A percentile compares a stretch with the other conserved stretches of the same genome.
phyloP scores from a whole-genome alignment of 1,284 basidiomycete genomes.

The Agroathelia rolfsii region DNA sequence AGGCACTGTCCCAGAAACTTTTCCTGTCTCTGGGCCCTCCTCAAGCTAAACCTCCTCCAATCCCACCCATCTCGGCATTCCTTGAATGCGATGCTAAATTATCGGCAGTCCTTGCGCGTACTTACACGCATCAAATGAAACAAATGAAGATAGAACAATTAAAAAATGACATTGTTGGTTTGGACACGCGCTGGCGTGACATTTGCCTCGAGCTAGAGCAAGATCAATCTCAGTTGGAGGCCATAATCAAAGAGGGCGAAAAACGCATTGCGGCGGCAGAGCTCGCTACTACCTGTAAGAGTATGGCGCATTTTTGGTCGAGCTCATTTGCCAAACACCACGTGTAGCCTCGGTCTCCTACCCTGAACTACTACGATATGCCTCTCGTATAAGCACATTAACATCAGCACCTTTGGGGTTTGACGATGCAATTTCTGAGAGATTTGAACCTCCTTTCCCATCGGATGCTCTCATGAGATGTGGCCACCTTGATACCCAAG shows the following conservation, averaged over 20 bases:
- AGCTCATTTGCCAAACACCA: slow-evolving; percentile 5
- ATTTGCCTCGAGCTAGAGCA: slow-evolving; percentile 52
- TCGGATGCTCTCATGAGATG: slow-evolving; percentile 81
- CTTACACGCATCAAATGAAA: slow-evolving; percentile 61
- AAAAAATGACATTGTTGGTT: slow-evolving; percentile 53
- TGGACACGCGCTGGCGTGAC: slow-evolving; percentile 57
- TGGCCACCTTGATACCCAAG: slow-evolving; percentile 67
- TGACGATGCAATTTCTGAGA: too few species aligned
- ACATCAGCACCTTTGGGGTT: slow-evolving; percentile 81
- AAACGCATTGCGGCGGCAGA: slow-evolving; percentile 58
- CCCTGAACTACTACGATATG: slow-evolving; percentile 70
- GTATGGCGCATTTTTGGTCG: slow-evolving; percentile 39
- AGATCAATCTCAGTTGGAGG: slow-evolving; percentile 57
- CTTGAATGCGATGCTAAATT: slow-evolving; percentile 50
- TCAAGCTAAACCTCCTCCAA: slow-evolving; percentile 47
- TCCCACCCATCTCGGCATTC: slow-evolving; percentile 54
- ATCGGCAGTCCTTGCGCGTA: slow-evolving; percentile 52
- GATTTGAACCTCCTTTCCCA: slow-evolving; percentile 81
- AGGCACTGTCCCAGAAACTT: slow-evolving; percentile 54
- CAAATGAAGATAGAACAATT: slow-evolving; percentile 63
- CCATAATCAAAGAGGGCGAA: slow-evolving; percentile 61
- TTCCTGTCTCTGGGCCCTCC: slow-evolving; percentile 63
- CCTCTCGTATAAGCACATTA: slow-evolving; percentile 70
- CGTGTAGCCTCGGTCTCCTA: slow-evolving; percentile 62
- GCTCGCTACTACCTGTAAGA: too few species aligned